Evolutionary conservation across 192 early-diverging fungal genomes (phyloP), one percentile per base, ranked within the genome.

Genomic region (Funneliformis mosseae): DNA sequence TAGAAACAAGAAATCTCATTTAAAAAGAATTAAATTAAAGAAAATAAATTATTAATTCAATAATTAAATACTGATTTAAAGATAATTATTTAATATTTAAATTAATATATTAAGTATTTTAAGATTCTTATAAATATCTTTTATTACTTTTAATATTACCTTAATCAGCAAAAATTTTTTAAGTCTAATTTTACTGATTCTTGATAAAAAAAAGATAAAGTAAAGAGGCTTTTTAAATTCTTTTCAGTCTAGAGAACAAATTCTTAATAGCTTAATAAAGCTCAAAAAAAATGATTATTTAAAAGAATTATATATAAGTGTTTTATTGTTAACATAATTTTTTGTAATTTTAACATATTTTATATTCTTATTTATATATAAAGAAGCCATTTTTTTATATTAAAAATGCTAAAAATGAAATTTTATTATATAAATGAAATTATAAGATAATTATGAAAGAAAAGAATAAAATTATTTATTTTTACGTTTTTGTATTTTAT

Each of bases 201-300:
- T 12, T 88, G 92, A 16, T 86, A 90, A 79, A 91, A 91, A 38
- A 91, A 89, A n/a, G 92, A 94, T 48, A 95, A 96, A 81, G 94
- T 92, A 5, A 87, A 86, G 23, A 64, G 87, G 0, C 87, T 89
- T 7, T 84, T 94, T n/a, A 61, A 88, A 91, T 61, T 86, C 89
- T 18, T 85, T 90, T 21, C 90, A 94, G 81, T 90, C 87, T 39
- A 89, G 92, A 66, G 90, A 93, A 41, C 90, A 90, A 23, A 90
- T 96, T 3, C 85, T 96, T 3, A 87, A 84, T 16, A 91, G 87
- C 39, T 77, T 96, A 6, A 85, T 96, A 72, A 90, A 89, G 14
- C 89, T 95, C 85, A n/a, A n/a, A n/a, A n/a, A n/a, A n/a, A n/a
- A n/a, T n/a, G n/a, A n/a, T n/a, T n/a, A n/a, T n/a, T n/a, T 97